A percentile compares a stretch with the other conserved stretches of the same genome.
Evolutionary conservation across 257 asterid genomes (phyloP).

Genomic region (Jacaranda copaia): DNA sequence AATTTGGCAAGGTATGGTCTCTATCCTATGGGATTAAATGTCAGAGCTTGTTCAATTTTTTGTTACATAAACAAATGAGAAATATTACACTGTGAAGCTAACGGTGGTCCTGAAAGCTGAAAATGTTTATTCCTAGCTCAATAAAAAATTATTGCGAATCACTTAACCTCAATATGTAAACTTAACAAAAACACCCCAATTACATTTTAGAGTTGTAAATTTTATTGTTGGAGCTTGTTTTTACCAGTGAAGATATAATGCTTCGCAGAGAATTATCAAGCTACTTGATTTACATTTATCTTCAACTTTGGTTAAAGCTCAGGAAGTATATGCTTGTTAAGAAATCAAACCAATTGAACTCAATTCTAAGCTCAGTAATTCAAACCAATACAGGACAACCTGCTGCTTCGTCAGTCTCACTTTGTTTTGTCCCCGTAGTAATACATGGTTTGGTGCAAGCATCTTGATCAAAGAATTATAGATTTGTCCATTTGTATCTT

Average conservation of each 20-base stretch:
- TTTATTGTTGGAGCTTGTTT: no score
- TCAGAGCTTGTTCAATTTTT: constrained; percentile 1
- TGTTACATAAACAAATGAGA: constrained; percentile 9
- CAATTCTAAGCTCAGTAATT: constrained; percentile 26
- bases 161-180: constrained; percentile 1
- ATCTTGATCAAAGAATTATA: constrained; percentile 34
- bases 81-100: constrained; percentile 13
- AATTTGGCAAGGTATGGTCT: background rate
- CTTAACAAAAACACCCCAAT: background rate
- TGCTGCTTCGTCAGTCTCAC: constrained; percentile 30
- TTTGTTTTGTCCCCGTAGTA: constrained; percentile 18
- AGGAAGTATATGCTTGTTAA: no score
- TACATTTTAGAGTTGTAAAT: background rate
- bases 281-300: no score
- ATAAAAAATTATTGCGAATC: background rate
- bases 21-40: constrained; percentile 12
- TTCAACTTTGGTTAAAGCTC: no score
- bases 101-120: constrained; percentile 17
- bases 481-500: constrained; percentile 37
- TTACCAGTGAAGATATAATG: no score
- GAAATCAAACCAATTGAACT: background rate
- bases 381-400: background rate
- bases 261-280: no score
- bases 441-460: constrained; percentile 15
- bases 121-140: background rate